Base-by-base conservation (phyloP, 768 basidiomycete genomes). In the Artomyces pyxidatus region DNA sequence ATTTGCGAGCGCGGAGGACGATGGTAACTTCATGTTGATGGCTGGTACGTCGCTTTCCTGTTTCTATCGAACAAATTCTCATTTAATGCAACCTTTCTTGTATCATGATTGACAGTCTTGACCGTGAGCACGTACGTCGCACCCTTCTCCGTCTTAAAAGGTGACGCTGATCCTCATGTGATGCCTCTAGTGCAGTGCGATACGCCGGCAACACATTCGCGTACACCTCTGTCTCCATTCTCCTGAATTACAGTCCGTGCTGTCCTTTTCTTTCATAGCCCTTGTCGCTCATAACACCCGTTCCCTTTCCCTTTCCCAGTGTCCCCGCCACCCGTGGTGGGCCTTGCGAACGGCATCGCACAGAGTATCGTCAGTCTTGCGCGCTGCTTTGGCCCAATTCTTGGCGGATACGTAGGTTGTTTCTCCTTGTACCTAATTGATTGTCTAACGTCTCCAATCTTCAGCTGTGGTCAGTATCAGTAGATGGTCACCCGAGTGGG, bases 321-420 rank as follows among this genome's bases (percentile, higher is more conserved):
- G 87, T 90, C 93, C 0, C 93, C 95, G 2, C 91, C 93, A 1
- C 75, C 76, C 32, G 81, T 90, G 7, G 81, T 98, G 35, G 90
- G 92, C 6, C 80, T 90, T 51, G 90, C 95, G 9, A 99, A 98
- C 61, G 96, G 95, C 16, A 81, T 95, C 19, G 96, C 93, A 0
- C 96, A 99, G 66, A 93, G 90, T 60, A 87, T 91, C 27, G 94
- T 95, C 54, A 93, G 90, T 55, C 80, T 95, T 22, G 90, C 94
- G 4, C 79, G 96, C 35, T 96, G 93, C 68, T 60, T 90, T 30
- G 96, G 91, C 19, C 91, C 93, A 19, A 78, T 91, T 35, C 70
- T 90, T 16, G 88, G 88, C 41, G 88, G 89, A 38, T 86, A 83
- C 63, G 89, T 90, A 61, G 61, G 81, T 70, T 25, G 28, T 37